Base-by-base conservation (phyloP, 2,329 filamentous ascomycete species). In the Pseudogymnoascus sp. region DNA sequence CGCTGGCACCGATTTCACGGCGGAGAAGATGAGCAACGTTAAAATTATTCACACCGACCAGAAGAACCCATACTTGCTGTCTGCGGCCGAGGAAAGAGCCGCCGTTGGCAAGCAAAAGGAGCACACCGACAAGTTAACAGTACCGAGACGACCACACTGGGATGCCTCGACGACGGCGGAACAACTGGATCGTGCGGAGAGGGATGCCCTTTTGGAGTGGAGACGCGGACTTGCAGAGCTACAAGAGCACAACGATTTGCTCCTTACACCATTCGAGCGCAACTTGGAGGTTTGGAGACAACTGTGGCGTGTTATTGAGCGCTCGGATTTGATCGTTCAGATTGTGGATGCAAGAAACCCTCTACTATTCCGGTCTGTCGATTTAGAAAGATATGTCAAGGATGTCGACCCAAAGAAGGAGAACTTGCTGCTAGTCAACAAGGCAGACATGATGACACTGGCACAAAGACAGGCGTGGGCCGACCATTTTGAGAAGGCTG, bases 261-360 rank as follows among this genome's bases (percentile, higher is more conserved):
- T 99, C 60, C 92, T 99, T 90, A 99, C 94, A 0, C 94, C 94
- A 0, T 99, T 99, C 70, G 94, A 99, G 79, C 84, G 94, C 63
- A 99, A 99, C 72, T 72, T 99, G 64, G 95, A 99, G 71, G 94
- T 99, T 28, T 99, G 94, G 94, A 86, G 94, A 72, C 94, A 99
- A 75, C 72, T 99, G 68, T 99, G 94, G 94, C 85, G 94, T 76
- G 94, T 99, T 62, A 97, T 99, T 69, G 94, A 99, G 79, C 82
- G 94, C 64, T 97, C 91, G 14, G 94, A 99, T 74, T 78, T 99
- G 39, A 84, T 99, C 3, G 94, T 99, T 35, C 94, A 99, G 78
- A 99, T 99, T 77, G 94, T 99, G 60, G 94, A 99, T 77, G 94
- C 95, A 7, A 82, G 94, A 70, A 97, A 97, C 73, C 94, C 94